A percentile compares a stretch with the other conserved stretches of the same genome.
These are phyloP conservation scores for Eutypella sp. DNA, from an alignment of 2,329 filamentous ascomycete species.

Conservation along the genomic window DNA sequence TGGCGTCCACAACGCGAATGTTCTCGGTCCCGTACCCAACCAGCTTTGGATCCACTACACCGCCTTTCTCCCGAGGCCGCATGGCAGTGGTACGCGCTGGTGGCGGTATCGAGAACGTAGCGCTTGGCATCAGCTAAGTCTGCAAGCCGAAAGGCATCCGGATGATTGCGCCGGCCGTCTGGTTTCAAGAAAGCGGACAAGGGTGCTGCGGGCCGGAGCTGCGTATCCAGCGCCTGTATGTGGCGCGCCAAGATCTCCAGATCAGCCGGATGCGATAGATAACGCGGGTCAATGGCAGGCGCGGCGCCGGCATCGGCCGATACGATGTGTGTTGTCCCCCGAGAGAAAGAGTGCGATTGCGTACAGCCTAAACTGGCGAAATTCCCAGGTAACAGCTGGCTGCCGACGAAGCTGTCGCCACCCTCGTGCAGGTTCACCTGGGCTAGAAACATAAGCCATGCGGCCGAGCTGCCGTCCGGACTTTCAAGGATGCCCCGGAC, in stretches of 20 bases:
- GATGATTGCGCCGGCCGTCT: slow-evolving; percentile 29
- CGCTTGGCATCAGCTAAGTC: slow-evolving; percentile 18
- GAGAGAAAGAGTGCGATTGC: slow-evolving; percentile 43
- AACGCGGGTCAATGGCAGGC: slow-evolving; percentile 46
- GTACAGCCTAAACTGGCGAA: slow-evolving; percentile 12
- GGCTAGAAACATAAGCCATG: slow-evolving; percentile 19
- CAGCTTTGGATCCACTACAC: slow-evolving; percentile 37
- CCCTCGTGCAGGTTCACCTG: slow-evolving; percentile 18
- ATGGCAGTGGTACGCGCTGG: slow-evolving; percentile 34
- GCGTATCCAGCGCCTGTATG: slow-evolving; percentile 25
- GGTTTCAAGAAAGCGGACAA: slow-evolving; percentile 28
- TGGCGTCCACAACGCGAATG: slow-evolving; percentile 24
- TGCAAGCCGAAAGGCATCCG: slow-evolving; percentile 16
- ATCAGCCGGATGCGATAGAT: slow-evolving; percentile 46
- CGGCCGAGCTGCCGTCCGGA: slow-evolving; percentile 11
- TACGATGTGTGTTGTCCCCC: slow-evolving; percentile 48
- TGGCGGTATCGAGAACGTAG: slow-evolving; percentile 14
- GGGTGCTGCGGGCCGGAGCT: slow-evolving; percentile 14
- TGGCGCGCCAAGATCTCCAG: slow-evolving; percentile 38
- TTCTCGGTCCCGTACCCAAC: slow-evolving; percentile 39
- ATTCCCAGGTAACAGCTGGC: slow-evolving; percentile 11
- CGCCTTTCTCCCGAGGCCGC: slow-evolving; percentile 36
- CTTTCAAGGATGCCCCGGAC: slow-evolving; percentile 14
- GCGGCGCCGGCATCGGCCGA: slow-evolving; percentile 34
- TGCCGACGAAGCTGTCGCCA: slow-evolving; percentile 17